A percentile compares a stretch with the other conserved stretches of the same genome.
phyloP scores from a whole-genome alignment of 2,329 filamentous ascomycete species.

The Lizonia empirigonia region DNA sequence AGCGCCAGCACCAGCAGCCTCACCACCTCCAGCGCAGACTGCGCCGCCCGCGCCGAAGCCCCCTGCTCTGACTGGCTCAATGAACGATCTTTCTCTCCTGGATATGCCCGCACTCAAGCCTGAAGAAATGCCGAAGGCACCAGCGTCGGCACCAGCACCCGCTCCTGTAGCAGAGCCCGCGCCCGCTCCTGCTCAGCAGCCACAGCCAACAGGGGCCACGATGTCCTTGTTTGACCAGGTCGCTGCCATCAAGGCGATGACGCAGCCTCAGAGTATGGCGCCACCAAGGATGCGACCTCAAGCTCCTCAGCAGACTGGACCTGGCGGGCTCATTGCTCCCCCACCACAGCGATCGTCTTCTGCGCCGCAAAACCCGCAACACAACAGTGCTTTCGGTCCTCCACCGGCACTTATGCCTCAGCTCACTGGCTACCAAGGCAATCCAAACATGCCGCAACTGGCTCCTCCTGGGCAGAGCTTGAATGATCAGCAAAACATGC shows the following conservation, averaged over 20 bases:
- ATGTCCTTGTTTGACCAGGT: constrained; percentile 46
- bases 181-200: constrained; percentile 38
- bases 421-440: constrained; percentile 70
- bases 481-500: constrained; percentile 63
- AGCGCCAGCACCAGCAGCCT: constrained; percentile 47
- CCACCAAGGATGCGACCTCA: constrained; percentile 70
- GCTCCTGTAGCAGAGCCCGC: constrained; percentile 49
- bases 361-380: constrained; percentile 75
- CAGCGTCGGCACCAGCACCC: constrained; percentile 53
- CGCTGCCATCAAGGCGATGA: constrained; percentile 47
- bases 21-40: constrained; percentile 49
- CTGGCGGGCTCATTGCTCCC: constrained; percentile 71
- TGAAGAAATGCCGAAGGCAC: constrained; percentile 40
- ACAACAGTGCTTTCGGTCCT: constrained; percentile 71
- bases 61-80: constrained; percentile 64
- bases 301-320: constrained; percentile 67
- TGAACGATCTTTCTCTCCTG: constrained; percentile 71
- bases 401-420: constrained; percentile 80
- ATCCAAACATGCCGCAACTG: constrained; percentile 61
- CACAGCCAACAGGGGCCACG: constrained; percentile 54
- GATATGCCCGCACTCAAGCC: constrained; percentile 52
- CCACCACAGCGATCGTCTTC: constrained; percentile 83
- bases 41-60: constrained; percentile 53
- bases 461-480: constrained; percentile 78
- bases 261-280: constrained; percentile 46